Evolutionary conservation across 148 eudicot species (phyloP).

Genomic region (Rhododendron ferrugineum): DNA sequence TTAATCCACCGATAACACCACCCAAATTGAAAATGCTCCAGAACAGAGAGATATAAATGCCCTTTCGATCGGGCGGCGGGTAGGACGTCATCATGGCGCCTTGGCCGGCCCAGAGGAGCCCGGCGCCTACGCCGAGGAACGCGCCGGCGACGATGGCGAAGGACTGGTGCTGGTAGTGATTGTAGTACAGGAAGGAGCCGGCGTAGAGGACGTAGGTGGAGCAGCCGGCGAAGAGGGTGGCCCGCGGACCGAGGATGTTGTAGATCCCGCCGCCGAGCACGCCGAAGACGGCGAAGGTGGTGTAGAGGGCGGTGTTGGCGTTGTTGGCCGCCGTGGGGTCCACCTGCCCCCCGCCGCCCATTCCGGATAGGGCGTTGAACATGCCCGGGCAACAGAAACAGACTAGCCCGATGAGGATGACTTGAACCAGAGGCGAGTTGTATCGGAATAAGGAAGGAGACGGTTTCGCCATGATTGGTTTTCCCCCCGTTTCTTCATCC

Average conservation of each 20-base stretch:
- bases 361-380: constrained; percentile 91
- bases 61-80: constrained; percentile 61
- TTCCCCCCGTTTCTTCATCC: constrained; percentile 27
- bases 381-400: constrained; percentile 97
- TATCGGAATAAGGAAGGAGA: constrained; percentile 35
- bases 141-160: constrained; percentile 75
- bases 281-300: constrained; percentile 78
- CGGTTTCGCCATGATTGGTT: background rate
- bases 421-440: constrained; percentile 83
- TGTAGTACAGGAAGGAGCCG: constrained; percentile 73
- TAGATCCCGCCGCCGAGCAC: constrained; percentile 89
- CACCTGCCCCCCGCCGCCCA: constrained; percentile 97
- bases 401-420: constrained; percentile 63
- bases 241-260: constrained; percentile 73
- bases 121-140: constrained; percentile 75
- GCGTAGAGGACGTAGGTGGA: constrained; percentile 75
- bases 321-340: constrained; percentile 88
- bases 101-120: constrained; percentile 92
- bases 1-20: constrained; percentile 87
- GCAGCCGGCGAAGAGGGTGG: constrained; percentile 70
- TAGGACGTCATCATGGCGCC: constrained; percentile 97
- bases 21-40: constrained; percentile 95
- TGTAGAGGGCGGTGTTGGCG: constrained; percentile 92
- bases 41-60: constrained; percentile 68
- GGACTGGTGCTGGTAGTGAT: constrained; percentile 53